phyloP scores from a whole-genome alignment of 2,329 filamentous ascomycete genomes.

The Teratosphaeria gauchensis region DNA sequence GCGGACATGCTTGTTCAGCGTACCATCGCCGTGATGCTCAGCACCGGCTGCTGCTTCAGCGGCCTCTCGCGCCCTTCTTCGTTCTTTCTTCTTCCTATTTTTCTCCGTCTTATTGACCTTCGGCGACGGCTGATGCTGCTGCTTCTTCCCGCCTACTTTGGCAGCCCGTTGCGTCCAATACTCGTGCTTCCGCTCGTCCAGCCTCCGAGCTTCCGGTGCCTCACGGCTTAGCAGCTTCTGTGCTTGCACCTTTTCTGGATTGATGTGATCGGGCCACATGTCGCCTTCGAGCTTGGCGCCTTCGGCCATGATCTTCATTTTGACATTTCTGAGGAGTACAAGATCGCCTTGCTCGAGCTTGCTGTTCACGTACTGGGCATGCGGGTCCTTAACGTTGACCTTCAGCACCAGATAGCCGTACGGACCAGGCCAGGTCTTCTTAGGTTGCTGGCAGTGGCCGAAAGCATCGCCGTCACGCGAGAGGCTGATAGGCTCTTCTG shows the following conservation, averaged over 20 bases:
- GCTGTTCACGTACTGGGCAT: constrained; percentile 50
- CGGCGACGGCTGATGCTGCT: neutral
- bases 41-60: constrained; percentile 6
- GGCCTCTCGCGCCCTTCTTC: constrained; percentile 24
- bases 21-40: neutral
- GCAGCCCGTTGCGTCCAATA: constrained; percentile 41
- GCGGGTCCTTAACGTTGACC: constrained; percentile 60
- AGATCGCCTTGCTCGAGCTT: constrained; percentile 51
- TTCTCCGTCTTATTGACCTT: constrained; percentile 6
- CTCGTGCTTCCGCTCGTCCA: constrained; percentile 52
- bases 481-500: constrained; percentile 21
- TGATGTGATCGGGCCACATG: constrained; percentile 51
- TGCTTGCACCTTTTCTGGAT: constrained; percentile 50
- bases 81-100: constrained; percentile 26
- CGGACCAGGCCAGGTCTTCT: constrained; percentile 59
- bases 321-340: constrained; percentile 62
- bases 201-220: constrained; percentile 29
- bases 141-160: constrained; percentile 4
- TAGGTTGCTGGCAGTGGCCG: constrained; percentile 22
- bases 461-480: constrained; percentile 21
- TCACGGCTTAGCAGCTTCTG: constrained; percentile 34
- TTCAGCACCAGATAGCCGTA: constrained; percentile 62
- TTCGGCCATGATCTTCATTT: constrained; percentile 47
- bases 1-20: constrained; percentile 21
- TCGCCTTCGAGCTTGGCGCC: constrained; percentile 57